These are phyloP conservation scores for Dentipellis fragilis DNA, from an alignment of 768 basidiomycete species.

Conservation along the genomic window DNA sequence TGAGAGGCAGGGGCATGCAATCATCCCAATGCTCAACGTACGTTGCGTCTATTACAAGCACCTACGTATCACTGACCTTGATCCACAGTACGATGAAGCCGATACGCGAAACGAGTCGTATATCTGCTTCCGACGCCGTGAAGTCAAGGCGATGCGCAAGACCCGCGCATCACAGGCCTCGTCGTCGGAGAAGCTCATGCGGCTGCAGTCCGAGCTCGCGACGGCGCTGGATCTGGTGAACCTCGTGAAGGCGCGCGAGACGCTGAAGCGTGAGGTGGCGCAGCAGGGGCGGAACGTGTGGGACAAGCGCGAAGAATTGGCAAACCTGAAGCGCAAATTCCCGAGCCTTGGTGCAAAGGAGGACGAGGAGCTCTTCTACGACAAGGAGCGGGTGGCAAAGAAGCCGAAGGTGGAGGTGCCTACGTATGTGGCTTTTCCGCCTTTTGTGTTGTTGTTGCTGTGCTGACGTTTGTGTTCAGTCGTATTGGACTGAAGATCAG, in stretches of 20 bases:
- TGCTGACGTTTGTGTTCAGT: conserved; percentile 15
- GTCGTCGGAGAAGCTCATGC: conserved; percentile 80
- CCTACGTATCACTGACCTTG: not conserved
- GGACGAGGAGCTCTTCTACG: conserved; percentile 55
- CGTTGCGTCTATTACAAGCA: conserved; percentile 17
- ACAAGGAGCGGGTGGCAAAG: conserved; percentile 60
- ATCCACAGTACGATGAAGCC: conserved; percentile 68
- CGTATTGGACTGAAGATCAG: conserved; percentile 47
- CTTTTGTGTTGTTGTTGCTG: not conserved
- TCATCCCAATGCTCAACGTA: conserved; percentile 86
- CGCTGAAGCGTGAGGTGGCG: conserved; percentile 56
- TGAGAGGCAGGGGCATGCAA: conserved; percentile 70
- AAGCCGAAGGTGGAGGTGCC: conserved; percentile 33
- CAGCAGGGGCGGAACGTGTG: conserved; percentile 57
- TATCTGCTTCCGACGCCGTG: conserved; percentile 92
- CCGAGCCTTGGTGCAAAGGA: conserved; percentile 53
- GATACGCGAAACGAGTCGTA: conserved; percentile 89
- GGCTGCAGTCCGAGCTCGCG: conserved; percentile 67
- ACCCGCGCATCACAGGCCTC: conserved; percentile 86
- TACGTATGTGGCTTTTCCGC: conserved; percentile 15
- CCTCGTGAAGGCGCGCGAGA: conserved; percentile 62
- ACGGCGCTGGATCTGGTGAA: conserved; percentile 67
- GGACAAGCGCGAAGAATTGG: conserved; percentile 66
- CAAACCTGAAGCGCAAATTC: conserved; percentile 72
- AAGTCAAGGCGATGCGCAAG: conserved; percentile 89